These are phyloP conservation scores for Nematocida displodere DNA, from an alignment of 371 early-diverging fungal species.

Conservation along the genomic window DNA sequence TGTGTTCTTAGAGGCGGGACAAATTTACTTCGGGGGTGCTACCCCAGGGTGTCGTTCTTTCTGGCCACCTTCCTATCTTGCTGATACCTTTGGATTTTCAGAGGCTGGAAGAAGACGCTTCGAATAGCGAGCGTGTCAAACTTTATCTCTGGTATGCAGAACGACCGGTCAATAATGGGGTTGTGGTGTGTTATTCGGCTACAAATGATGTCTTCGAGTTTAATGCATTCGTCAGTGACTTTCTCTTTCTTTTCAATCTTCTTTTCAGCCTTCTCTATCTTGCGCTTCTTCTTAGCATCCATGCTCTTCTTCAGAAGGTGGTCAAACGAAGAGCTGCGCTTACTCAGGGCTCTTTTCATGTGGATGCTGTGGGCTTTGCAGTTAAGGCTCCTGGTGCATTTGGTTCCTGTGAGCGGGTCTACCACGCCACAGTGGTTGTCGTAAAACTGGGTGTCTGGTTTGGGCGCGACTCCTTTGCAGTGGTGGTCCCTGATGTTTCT, in stretches of 20 bases:
- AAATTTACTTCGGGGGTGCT: too few relatives aligned
- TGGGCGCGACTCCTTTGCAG: background rate
- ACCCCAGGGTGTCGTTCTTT: too few relatives aligned
- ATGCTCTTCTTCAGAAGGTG: conserved; percentile 22
- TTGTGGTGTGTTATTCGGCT: background rate
- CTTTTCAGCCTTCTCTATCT: conserved; percentile 23
- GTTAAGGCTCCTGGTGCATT: conserved; percentile 37
- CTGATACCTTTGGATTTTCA: conserved; percentile 28
- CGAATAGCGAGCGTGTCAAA: conserved; percentile 44
- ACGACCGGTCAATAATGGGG: conserved; percentile 37
- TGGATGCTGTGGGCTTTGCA: conserved; percentile 33
- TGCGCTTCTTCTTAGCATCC: conserved; percentile 40
- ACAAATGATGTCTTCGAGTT: conserved; percentile 31
- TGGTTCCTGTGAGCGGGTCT: background rate
- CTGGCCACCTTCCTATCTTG: conserved; percentile 1
- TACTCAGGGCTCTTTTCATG: conserved; percentile 36
- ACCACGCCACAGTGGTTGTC: conserved; percentile 34
- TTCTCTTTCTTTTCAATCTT: conserved; percentile 40
- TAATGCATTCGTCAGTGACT: background rate
- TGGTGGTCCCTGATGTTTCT: background rate
- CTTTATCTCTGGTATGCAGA: conserved; percentile 47
- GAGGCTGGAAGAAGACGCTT: conserved; percentile 48
- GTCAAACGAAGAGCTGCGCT: conserved; percentile 24
- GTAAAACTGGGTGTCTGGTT: conserved; percentile 9
- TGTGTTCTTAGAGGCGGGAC: background rate